Evolutionary conservation across 2,329 filamentous ascomycete species (phyloP).

Genomic region (Cytospora chrysosperma): DNA sequence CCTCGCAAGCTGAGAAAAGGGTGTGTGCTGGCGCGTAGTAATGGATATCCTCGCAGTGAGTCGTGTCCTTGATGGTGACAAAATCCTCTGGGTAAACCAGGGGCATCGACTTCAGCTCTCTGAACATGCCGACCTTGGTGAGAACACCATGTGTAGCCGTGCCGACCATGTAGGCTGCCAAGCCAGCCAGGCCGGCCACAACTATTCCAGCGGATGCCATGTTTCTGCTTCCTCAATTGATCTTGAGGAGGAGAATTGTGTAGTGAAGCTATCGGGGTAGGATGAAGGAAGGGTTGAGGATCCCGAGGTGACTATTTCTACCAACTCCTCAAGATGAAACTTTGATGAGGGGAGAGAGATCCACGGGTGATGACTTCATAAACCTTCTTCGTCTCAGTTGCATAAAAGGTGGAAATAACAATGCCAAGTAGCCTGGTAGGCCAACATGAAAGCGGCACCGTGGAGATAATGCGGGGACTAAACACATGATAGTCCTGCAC

Average conservation of each 20-base stretch:
- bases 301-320: neutral
- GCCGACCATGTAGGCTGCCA: conserved; percentile 19
- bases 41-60: conserved; percentile 61
- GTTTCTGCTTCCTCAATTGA: neutral
- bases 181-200: conserved; percentile 16
- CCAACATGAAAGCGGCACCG: too few species aligned
- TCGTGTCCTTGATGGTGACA: conserved; percentile 48
- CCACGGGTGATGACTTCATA: too few species aligned
- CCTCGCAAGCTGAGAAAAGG: conserved; percentile 59
- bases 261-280: neutral
- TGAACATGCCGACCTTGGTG: conserved; percentile 18
- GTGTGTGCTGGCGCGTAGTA: conserved; percentile 47
- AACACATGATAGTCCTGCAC: neutral
- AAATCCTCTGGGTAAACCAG: conserved; percentile 31
- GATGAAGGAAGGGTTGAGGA: neutral
- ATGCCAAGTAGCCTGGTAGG: neutral
- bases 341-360: neutral
- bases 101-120: conserved; percentile 10
- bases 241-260: neutral
- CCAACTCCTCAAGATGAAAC: neutral
- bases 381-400: too few species aligned
- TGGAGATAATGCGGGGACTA: neutral
- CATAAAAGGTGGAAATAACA: too few species aligned
- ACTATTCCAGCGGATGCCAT: conserved; percentile 18
- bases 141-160: conserved; percentile 12